Evolutionary conservation across 495 filamentous ascomycete species (phyloP).

Genomic region (Filosporella fistucella): DNA sequence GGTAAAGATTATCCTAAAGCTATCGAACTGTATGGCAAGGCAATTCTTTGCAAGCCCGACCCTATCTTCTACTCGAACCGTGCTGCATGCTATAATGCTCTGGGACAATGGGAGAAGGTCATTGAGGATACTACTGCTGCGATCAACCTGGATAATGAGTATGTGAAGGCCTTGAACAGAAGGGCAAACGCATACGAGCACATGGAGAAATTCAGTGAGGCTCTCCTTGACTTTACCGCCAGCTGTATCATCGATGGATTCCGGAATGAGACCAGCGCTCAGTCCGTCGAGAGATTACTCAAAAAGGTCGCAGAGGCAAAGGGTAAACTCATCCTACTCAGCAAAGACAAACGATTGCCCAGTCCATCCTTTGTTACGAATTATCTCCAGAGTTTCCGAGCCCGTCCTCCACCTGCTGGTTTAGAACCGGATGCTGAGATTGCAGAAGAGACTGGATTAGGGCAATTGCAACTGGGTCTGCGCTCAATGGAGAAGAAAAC

Average conservation of each 20-base stretch:
- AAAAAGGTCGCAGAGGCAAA: slow-evolving; percentile 97
- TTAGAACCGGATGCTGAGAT: slow-evolving; percentile 76
- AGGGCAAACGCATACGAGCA: slow-evolving; percentile 96
- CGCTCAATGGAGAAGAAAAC: slow-evolving; percentile 79
- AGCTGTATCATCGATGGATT: slow-evolving; percentile 99
- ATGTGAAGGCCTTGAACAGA: slow-evolving; percentile 95
- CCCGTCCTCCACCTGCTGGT: slow-evolving; percentile 70
- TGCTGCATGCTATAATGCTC: slow-evolving; percentile 93
- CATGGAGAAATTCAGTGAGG: slow-evolving; percentile 83
- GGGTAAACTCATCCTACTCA: slow-evolving; percentile 76
- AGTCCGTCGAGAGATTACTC: slow-evolving; percentile 85
- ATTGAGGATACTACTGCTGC: slow-evolving; percentile 96
- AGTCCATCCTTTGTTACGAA: slow-evolving; percentile 96
- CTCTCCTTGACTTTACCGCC: slow-evolving; percentile 93
- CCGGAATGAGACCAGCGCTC: slow-evolving; percentile 79
- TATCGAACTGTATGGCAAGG: slow-evolving; percentile 91
- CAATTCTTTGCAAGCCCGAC: slow-evolving; percentile 94
- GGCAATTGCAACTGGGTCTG: slow-evolving; percentile 77
- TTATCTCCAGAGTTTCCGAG: slow-evolving; percentile 96
- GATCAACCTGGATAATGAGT: slow-evolving; percentile 85
- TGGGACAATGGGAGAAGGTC: slow-evolving; percentile 89
- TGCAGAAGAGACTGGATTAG: slow-evolving; percentile 73
- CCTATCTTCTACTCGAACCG: slow-evolving; percentile 98
- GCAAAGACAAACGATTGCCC: slow-evolving; percentile 73
- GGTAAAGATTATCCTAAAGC: slow-evolving; percentile 85